phyloP scores from a whole-genome alignment of 1,139 yeast species.

The Pneumocystis murina region DNA sequence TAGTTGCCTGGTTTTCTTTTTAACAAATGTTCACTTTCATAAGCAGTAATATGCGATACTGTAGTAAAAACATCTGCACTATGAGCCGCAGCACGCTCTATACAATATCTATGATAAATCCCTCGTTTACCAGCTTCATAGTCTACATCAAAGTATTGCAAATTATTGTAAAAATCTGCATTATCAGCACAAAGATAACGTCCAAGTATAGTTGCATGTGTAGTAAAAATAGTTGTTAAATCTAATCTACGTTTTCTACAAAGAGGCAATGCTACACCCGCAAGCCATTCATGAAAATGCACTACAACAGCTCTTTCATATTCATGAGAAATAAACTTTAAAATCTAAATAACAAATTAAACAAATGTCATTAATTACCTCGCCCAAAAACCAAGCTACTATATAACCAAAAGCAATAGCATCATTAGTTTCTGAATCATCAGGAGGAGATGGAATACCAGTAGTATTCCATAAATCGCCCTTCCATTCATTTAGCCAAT shows the following conservation, averaged over 20 bases:
- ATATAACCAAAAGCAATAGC: constrained; percentile 85
- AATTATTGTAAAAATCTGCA: constrained; percentile 86
- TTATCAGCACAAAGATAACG: constrained; percentile 92
- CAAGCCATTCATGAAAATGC: constrained; percentile 96
- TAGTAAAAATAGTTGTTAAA: constrained; percentile 88
- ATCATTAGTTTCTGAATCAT: constrained; percentile 77
- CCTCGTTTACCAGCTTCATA: constrained; percentile 97
- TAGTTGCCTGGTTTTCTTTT: constrained; percentile 57
- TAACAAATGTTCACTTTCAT: constrained; percentile 80
- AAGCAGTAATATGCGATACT: constrained; percentile 91
- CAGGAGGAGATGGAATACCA: constrained; percentile 85
- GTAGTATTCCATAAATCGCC: constrained; percentile 81
- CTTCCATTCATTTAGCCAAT: constrained; percentile 78
- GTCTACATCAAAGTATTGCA: constrained; percentile 84
- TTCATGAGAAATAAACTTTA: constrained; percentile 53
- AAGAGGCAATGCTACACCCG: constrained; percentile 87
- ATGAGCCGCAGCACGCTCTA: constrained; percentile 93
- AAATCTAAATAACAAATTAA: not conserved
- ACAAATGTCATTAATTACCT: constrained; percentile 20
- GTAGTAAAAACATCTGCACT: constrained; percentile 95
- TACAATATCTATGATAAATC: constrained; percentile 89
- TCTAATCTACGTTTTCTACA: constrained; percentile 86
- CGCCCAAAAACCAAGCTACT: constrained; percentile 96
- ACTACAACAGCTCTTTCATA: constrained; percentile 76
- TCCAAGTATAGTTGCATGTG: constrained; percentile 92